A percentile compares a stretch with the other conserved stretches of the same genome.
Evolutionary conservation across 176 grass and related monocot species (phyloP).

Genomic region (Leersia perrieri): DNA sequence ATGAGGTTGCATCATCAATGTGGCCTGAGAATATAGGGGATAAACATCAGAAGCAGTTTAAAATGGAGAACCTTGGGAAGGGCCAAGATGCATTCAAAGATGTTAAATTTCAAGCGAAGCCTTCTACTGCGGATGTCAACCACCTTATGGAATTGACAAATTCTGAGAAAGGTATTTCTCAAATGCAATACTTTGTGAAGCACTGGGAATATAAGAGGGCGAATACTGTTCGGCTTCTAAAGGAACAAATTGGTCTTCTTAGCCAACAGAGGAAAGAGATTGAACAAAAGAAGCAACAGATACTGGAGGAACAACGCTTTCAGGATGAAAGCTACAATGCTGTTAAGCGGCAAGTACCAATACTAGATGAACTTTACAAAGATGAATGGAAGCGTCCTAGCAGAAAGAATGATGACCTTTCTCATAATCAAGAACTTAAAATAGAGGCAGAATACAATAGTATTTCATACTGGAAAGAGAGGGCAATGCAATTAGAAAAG

Average conservation of each 20-base stretch:
- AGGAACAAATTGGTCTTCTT: constrained; percentile 60
- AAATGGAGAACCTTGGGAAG: constrained; percentile 51
- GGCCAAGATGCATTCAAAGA: constrained; percentile 61
- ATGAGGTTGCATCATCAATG: constrained; percentile 73
- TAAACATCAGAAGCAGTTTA: constrained; percentile 61
- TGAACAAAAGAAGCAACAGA: constrained; percentile 75
- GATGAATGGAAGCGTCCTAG: constrained; percentile 55
- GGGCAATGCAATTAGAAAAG: constrained; percentile 52
- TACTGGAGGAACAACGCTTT: constrained; percentile 62
- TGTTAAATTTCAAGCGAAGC: constrained; percentile 40
- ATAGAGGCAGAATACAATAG: constrained; percentile 56
- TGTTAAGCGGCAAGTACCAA: constrained; percentile 56
- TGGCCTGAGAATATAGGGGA: constrained; percentile 74
- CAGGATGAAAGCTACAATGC: constrained; percentile 73
- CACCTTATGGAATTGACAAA: constrained; percentile 55
- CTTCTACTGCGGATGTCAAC: constrained; percentile 42
- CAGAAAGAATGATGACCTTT: constrained; percentile 44
- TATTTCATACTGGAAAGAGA: constrained; percentile 69
- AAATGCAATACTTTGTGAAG: constrained; percentile 64
- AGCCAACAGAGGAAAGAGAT: constrained; percentile 71
- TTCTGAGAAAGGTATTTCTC: constrained; percentile 72
- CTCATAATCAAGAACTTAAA: constrained; percentile 57
- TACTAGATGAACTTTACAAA: constrained; percentile 77
- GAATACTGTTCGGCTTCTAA: constrained; percentile 50
- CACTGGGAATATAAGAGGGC: constrained; percentile 63